Base-by-base conservation (phyloP, 768 basidiomycete genomes). In the Lactarius quietus region DNA sequence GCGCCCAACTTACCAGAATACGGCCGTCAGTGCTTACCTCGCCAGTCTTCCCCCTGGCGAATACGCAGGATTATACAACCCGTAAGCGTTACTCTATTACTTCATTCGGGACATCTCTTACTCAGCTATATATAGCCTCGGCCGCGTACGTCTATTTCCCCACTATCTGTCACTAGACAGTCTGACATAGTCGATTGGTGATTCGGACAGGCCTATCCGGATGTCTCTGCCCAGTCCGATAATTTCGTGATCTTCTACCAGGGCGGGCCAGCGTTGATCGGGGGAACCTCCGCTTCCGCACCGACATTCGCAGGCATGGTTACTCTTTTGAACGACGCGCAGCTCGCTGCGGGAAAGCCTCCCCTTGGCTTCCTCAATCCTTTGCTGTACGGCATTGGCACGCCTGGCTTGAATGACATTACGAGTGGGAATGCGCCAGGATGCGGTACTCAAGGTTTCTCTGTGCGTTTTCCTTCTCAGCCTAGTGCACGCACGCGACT, bases 231-330 rank as follows among this genome's bases (percentile, higher is more conserved):
- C 0, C 87, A 87, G 70, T 78, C 79, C 0, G 70, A 73, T 51
- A 72, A 75, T 38, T 89, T 83, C 78, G 73, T 75, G 17, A 79
- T 89, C 51, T 79, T 79, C 73, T 73, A 79, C 54, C 60, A 17
- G 26, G 61, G 57, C 9, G 1, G 0, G 0, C 3, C 9, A 7
- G 57, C 0, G 26, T 26, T 58, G 15, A 43, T 62, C 1, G 79
- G 77, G 1, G 90, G 90, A 38, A 92, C 90, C 1, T 89, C 87
- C 17, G 85, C 86, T 0, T 72, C 88, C 1, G 71, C 86, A 9
- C 89, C 89, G 1, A 79, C 86, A 0, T 86, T 92, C 64, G 81
- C 88, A 7, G 84, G 80, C 29, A 76, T 90, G 58, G 77, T 89
- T 20, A 80, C 87, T 3, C 79, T 90, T 67, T 74, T 90, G 59